Evolutionary conservation across 108 stramenopile genomes (phyloP), one percentile per base, ranked within the genome.

Genomic region (Cyclotella atomus): DNA sequence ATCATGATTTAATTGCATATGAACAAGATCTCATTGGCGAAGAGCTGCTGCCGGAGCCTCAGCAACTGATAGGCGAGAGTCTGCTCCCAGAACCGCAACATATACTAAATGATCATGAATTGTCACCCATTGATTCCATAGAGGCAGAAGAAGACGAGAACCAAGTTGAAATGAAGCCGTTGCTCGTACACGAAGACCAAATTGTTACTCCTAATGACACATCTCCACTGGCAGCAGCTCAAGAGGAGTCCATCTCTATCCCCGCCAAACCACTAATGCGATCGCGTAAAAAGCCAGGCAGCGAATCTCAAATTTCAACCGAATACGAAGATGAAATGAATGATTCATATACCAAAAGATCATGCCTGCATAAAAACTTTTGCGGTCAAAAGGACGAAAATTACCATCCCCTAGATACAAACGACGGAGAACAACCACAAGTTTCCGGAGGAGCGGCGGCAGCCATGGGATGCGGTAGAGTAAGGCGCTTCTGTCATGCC

Each of bases 391-490:
- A 47, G 46, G 36, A 19, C 24, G 33, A 46, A 35, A 35, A 47
- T 19, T 41, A 34, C 46, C 24, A 32, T 21, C 2, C 44, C 25
- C 5, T 12, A 12, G 0, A 45, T 12, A 43, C 1, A 35, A 65
- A 32, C n/a, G 21, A 47, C 43, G 14, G 14, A 0, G 25, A 29
- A 46, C 9, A 1, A 9, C 10, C 60, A 10, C 10, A n/a, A 28
- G 19, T 0, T 47, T 43, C 30, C n/a, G 65, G 70, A 45, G 63
- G 77, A 14, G 54, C 77, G 17, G 62, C 69, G 34, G 68, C 76
- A 10, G 76, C 76, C 41, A 77, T 77, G 76, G 61, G 68, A 19
- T 77, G 76, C 25, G 54, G 62, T 20, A 53, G 50, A 61, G 44
- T 79, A 20, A 65, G 78, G 0, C 28, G 71, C 16, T 62, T 67